Conservation (phyloP, 208 protist genomes). For the Leishmania lainsoni region DNA sequence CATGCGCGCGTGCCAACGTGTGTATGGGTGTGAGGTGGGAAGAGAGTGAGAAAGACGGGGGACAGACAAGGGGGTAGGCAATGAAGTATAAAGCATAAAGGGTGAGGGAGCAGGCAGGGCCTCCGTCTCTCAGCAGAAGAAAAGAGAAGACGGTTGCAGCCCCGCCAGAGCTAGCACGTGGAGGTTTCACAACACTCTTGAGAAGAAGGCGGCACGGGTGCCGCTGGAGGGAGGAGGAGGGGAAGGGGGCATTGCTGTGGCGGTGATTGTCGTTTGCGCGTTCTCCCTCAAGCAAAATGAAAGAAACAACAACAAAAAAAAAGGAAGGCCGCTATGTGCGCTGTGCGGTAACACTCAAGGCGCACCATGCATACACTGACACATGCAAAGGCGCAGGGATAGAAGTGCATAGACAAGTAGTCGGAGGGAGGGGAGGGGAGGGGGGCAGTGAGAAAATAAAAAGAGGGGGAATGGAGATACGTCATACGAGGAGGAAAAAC, state of each 20-base stretch:
- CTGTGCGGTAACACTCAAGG: not conserved
- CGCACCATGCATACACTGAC: not conserved
- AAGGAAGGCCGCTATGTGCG: not conserved
- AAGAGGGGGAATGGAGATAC: not conserved
- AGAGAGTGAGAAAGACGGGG: not conserved
- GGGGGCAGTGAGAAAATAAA: not conserved
- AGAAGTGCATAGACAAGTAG: not conserved
- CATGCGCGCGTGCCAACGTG: not conserved
- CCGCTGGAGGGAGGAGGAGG: not conserved
- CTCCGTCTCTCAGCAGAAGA: not conserved
- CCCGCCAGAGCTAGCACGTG: not conserved
- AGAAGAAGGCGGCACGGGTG: not conserved
- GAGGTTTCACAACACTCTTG: not conserved
- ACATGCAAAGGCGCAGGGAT: not conserved
- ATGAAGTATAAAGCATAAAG: not conserved
- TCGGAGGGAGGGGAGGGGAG: not conserved
- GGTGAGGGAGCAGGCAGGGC: not conserved
- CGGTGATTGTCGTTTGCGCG: not conserved
- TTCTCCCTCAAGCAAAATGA: not conserved
- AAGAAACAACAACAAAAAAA: conserved; percentile 11
- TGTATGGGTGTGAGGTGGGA: too few species aligned
- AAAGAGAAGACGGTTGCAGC: not conserved
- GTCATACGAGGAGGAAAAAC: not conserved
- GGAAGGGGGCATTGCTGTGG: not conserved
- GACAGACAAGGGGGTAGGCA: not conserved